A percentile compares a stretch with the other conserved stretches of the same genome.
phyloP scores from a whole-genome alignment of 202 grass and related monocot species.

The Zoysia matrella region DNA sequence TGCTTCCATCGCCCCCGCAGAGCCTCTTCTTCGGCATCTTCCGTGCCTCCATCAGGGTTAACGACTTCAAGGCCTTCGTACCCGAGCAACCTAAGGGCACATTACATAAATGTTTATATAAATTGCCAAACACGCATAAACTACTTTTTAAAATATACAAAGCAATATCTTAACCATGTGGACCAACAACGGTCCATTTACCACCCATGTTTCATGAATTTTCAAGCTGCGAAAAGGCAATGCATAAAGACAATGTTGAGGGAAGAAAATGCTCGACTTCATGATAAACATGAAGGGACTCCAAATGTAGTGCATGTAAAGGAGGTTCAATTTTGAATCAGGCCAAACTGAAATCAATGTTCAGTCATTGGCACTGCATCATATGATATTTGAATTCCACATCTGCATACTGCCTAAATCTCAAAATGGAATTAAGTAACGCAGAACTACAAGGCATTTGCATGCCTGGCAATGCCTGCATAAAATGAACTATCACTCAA shows the following conservation, averaged over 20 bases:
- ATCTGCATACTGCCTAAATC: neutral
- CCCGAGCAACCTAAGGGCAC: slow-evolving; percentile 32
- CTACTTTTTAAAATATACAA: neutral
- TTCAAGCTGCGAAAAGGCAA: neutral
- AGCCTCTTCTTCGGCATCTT: no score
- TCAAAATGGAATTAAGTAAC: slow-evolving; percentile 1
- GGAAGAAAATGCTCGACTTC: neutral
- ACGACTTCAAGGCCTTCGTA: no score
- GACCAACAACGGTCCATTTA: neutral
- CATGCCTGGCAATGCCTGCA: neutral
- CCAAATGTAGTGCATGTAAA: neutral
- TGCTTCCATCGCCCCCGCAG: no score
- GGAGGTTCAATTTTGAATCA: neutral
- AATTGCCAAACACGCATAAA: neutral
- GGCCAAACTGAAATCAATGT: neutral
- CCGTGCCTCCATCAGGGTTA: no score
- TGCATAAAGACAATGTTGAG: slow-evolving; percentile 3
- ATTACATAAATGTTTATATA: slow-evolving; percentile 29
- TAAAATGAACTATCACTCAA: slow-evolving; percentile 2
- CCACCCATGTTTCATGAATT: neutral
- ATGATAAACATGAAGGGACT: neutral
- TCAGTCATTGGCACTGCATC: neutral
- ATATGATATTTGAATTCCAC: slow-evolving; percentile 1
- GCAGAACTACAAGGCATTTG: neutral
- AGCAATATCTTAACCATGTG: neutral